Percentiles rank a stretch among this genome's conserved stretches.
phyloP scores from a whole-genome alignment of 2,329 filamentous ascomycete genomes.

The Phyllosticta citrichinensis region DNA sequence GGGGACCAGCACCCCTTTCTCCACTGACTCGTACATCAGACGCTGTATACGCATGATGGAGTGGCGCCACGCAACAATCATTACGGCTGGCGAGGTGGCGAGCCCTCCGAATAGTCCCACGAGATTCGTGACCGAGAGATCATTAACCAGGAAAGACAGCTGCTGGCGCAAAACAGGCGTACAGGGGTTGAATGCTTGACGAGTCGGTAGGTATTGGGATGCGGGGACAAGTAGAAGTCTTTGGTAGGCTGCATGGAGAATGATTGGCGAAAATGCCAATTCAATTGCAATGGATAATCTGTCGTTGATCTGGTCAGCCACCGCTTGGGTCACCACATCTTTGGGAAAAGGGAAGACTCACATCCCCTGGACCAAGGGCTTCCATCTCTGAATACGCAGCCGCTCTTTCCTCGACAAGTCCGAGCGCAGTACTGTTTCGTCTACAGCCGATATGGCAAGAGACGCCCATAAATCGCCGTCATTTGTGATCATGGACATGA shows the following conservation, averaged over 20 bases:
- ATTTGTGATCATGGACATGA: conserved; percentile 10
- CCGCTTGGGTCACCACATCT: not conserved
- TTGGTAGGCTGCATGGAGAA: conserved; percentile 8
- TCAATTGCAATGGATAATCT: conserved; percentile 3
- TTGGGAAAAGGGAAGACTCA: not conserved
- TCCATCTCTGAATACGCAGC: not conserved
- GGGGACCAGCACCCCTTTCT: conserved; percentile 5
- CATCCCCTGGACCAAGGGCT: conserved; percentile 1
- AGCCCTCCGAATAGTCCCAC: not conserved
- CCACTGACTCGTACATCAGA: conserved; percentile 9
- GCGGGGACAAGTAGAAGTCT: conserved; percentile 2
- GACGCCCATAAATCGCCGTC: conserved; percentile 8
- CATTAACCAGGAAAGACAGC: not conserved
- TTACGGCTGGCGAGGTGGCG: not conserved
- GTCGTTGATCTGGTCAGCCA: not conserved
- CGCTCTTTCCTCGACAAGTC: not conserved
- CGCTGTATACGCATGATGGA: conserved; percentile 5
- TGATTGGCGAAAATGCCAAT: conserved; percentile 4
- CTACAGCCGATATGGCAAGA: not conserved
- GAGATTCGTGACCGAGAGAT: not conserved
- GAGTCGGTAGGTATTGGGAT: not conserved
- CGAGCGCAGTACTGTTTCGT: not conserved
- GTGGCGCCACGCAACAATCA: conserved; percentile 6
- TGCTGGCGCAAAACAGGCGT: not conserved
- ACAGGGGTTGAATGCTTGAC: conserved; percentile 2